Conservation (phyloP, 345 rosid species). For the Kandelia obovata region DNA sequence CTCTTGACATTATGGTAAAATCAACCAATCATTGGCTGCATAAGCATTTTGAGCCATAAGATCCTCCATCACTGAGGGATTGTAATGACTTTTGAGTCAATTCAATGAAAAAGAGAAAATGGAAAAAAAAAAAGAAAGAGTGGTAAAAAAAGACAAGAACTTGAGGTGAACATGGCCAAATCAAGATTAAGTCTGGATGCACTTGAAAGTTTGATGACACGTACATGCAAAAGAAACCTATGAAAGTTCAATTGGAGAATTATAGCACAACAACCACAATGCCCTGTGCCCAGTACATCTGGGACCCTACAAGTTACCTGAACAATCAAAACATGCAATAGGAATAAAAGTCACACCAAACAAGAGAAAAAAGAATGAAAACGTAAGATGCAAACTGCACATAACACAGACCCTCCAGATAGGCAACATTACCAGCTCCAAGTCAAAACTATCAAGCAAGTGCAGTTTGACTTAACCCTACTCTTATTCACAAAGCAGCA, state of each 20-base stretch:
- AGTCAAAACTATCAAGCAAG: constrained; percentile 8
- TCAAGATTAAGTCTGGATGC: too few species aligned
- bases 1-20: constrained; percentile 67
- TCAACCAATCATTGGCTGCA: constrained; percentile 41
- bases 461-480: constrained; percentile 8
- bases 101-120: not conserved
- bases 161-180: too few species aligned
- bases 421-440: not conserved
- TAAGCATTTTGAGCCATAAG: constrained; percentile 10
- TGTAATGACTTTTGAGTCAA: not conserved
- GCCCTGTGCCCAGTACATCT: too few species aligned
- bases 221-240: too few species aligned
- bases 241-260: too few species aligned
- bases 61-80: not conserved
- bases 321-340: too few species aligned
- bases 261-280: too few species aligned
- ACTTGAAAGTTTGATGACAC: too few species aligned
- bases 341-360: not conserved
- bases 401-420: constrained; percentile 1
- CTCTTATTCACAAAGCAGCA: constrained; percentile 1
- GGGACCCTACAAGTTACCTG: too few species aligned
- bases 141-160: too few species aligned
- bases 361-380: not conserved
- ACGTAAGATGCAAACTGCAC: not conserved
- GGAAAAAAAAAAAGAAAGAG: not conserved